These are phyloP conservation scores for Suillus clintonianus DNA, from an alignment of 768 basidiomycete species.

Conservation along the genomic window DNA sequence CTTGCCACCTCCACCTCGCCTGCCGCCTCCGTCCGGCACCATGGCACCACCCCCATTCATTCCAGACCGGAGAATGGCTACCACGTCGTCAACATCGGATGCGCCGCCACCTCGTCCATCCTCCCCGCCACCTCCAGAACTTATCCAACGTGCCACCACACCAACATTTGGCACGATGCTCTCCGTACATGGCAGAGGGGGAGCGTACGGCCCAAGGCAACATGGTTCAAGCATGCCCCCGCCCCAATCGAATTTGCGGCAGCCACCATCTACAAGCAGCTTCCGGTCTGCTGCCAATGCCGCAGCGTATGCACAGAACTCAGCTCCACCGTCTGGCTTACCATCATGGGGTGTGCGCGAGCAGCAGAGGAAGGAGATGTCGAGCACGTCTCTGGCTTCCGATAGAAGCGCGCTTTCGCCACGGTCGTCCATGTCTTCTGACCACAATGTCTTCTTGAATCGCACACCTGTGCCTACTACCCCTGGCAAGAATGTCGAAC, in stretches of 20 bases:
- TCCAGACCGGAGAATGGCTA: slow-evolving; percentile 61
- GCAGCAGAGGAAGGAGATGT: slow-evolving; percentile 57
- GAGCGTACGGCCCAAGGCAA: slow-evolving; percentile 51
- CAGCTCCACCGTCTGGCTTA: slow-evolving; percentile 43
- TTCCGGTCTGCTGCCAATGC: slow-evolving; percentile 76
- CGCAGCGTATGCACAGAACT: slow-evolving; percentile 50
- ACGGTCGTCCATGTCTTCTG: slow-evolving; percentile 82
- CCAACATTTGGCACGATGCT: slow-evolving; percentile 73
- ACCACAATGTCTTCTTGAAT: slow-evolving; percentile 54
- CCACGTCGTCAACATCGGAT: slow-evolving; percentile 50
- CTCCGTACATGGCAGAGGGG: slow-evolving; percentile 51
- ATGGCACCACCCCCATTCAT: slow-evolving; percentile 81
- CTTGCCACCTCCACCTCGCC: slow-evolving; percentile 76
- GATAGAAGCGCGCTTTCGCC: slow-evolving; percentile 70
- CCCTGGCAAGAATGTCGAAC: slow-evolving; percentile 39
- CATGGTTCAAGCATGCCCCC: slow-evolving; percentile 81
- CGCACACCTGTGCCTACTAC: slow-evolving; percentile 44
- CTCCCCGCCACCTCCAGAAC: slow-evolving; percentile 90
- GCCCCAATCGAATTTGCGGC: slow-evolving; percentile 61
- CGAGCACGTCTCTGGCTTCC: slow-evolving; percentile 70
- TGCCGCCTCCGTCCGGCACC: slow-evolving; percentile 67
- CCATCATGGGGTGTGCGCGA: slow-evolving; percentile 55
- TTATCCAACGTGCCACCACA: slow-evolving; percentile 89
- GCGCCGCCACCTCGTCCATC: slow-evolving; percentile 83
- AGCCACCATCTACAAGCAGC: slow-evolving; percentile 78